Base-by-base conservation (phyloP, 345 rosid species). In the Ceriops zippeliana region DNA sequence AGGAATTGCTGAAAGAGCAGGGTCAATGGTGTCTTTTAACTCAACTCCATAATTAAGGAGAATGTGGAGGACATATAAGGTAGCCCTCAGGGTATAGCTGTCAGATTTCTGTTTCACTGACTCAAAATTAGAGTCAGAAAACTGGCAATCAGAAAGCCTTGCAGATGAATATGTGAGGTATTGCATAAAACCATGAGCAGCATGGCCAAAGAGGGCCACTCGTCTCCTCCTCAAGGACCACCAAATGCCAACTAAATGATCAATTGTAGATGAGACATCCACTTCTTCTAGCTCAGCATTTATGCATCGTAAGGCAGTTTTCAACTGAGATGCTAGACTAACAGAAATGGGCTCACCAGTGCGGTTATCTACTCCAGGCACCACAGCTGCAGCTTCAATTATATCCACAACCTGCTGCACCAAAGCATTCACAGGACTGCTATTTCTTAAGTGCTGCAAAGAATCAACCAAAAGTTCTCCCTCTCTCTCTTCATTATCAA, bases 1-100 rank as follows among this genome's bases (percentile, higher is more conserved):
- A 75, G 98, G 92, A 76, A 88, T 81, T 65, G 82, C 71, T 62
- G 92, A 87, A 79, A 92, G 98, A 62, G 88, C 85, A 69, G 81
- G 80, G 78, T 79, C 90, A 80, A 92, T 85, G 32, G 80, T 82
- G 70, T 92, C 96, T 81, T 86, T 84, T 71, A 92, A 82, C 82
- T 92, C 98, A 72, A 83, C 85, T 67, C 96, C 98, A 70, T 79
- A 90, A 76, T 92, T 88, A 30, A 92, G 90, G 74, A 92, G 82
- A 78, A 92, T 87, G 75, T 87, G 90, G 63, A 92, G 80, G 70
- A 90, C 80, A 85, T 84, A 85, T 75, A 92, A 75, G 73, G 89
- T 92, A 71, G 98, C 90, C 81, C 87, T 88, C 70, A 92, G 77
- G 51, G 85, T 79, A 72, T 83, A 75, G 76, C 91, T 87, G 63